phyloP scores from a whole-genome alignment of 495 filamentous ascomycete genomes.

The Arthonia radiata region DNA sequence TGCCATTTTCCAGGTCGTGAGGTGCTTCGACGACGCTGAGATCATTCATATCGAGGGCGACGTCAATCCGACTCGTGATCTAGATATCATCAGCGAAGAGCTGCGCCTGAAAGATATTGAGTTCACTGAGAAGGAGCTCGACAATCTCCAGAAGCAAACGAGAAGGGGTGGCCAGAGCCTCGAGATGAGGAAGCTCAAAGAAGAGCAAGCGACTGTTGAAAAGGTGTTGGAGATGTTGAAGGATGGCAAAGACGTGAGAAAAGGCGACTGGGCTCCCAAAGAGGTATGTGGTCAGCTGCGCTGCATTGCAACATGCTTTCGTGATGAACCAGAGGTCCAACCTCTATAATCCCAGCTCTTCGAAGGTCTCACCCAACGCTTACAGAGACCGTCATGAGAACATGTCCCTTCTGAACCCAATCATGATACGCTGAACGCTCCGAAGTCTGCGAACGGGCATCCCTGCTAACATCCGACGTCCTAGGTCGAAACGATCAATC shows the following conservation, averaged over 20 bases:
- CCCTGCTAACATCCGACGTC: no score
- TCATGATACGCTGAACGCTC: no score
- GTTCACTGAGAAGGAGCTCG: constrained; percentile 86
- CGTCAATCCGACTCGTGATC: constrained; percentile 78
- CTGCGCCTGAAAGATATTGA: constrained; percentile 96
- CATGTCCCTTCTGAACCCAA: constrained; percentile 28
- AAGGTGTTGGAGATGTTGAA: constrained; percentile 63
- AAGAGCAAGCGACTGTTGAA: constrained; percentile 81
- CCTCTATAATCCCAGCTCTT: constrained; percentile 99
- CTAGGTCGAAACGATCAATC: constrained; percentile 97
- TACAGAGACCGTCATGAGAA: constrained; percentile 68
- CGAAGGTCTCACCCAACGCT: constrained; percentile 50
- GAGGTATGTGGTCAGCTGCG: constrained; percentile 44
- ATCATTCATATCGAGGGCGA: constrained; percentile 99
- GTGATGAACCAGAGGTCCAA: constrained; percentile 97
- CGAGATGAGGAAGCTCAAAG: constrained; percentile 92
- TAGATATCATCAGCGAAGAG: constrained; percentile 93
- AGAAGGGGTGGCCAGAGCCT: constrained; percentile 80
- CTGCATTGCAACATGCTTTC: constrained; percentile 13
- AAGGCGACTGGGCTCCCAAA: constrained; percentile 73
- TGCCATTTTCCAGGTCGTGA: constrained; percentile 97
- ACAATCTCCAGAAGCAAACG: constrained; percentile 77
- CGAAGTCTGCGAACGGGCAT: no score
- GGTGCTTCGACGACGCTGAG: constrained; percentile 97
- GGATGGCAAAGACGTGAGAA: constrained; percentile 74